Base-by-base conservation (phyloP, 805 yeast species). In the Candida oleophila region DNA sequence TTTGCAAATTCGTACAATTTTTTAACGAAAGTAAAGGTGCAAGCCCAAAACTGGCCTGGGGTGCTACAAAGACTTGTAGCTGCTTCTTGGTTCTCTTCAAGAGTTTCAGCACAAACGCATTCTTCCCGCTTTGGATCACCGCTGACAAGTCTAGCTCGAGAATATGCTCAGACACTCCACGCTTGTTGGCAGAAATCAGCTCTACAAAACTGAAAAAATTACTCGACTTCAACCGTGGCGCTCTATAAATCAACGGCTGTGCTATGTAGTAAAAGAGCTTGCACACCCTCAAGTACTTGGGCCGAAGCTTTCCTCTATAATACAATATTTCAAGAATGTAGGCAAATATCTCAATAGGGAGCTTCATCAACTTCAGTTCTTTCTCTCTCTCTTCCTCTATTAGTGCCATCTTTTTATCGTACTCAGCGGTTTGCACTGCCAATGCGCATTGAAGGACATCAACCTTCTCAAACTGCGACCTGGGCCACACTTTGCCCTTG, bases 11-110 rank as follows among this genome's bases (percentile, higher is more conserved):
- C 19, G 68, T 68, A 62, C 99, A 94, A 38, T 83, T 72, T 48
- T 87, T 78, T 39, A 94, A 71, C 43, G 95, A 83, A n/a, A 89
- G 78, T 53, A 92, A 68, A 1, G 98, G 97, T 1, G 96, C 87
- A 42, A 83, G 77, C 0, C 99, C 99, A 70, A 94, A 92, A 68
- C 95, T 86, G 28, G 97, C 85, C 61, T 92, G 98, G 2, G 98
- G 96, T 0, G 98, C 97, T 5, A 87, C 78, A 56, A 94, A 90
- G 9, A 74, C 69, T 51, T 82, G 78, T 42, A 94, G 68, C 34
- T 74, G 77, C 16, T 74, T 62, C 7, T 90, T 78, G 45, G 96
- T 87, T 36, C 96, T 74, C 56, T 96, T 80, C 46, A 94, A 69
- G 4, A 94, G 62, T 53, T 87, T 85, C 0, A 97, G 89, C 11